Base-by-base conservation (phyloP, 176 grass and related monocot genomes). In the Paspalum notatum region DNA sequence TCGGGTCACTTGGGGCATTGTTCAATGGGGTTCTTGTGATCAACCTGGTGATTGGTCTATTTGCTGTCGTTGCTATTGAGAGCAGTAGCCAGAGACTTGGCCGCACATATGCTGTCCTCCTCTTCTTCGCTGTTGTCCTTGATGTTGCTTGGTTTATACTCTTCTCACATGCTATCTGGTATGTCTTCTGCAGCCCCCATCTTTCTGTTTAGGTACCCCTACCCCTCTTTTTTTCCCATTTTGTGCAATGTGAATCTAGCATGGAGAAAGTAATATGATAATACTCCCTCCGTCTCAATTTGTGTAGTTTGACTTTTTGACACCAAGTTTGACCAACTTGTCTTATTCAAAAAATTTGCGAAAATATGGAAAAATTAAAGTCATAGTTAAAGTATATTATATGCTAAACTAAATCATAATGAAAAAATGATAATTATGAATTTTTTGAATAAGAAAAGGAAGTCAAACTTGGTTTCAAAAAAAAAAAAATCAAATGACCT, bases 141-240 rank as follows among this genome's bases (percentile, higher is more conserved):
- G 96, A 99, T 79, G 63, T 95, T 77, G 78, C 90, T 26, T 99
- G 96, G 96, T 99, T 99, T 84, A 88, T 99, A 69, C 89, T 99
- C 77, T 99, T 99, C 88, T 99, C 89, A 75, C 73, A 72, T 88
- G 80, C 89, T 74, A 95, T 99, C 87, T 99, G 92, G 96, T 99
- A 95, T 76, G 90, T 59, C 47, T 47, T 70, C 48, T 74, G 55
- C 20, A 55, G 57, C 44, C 12, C 76, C 44, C 71, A 47, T 82
- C 9, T 51, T 71, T 82, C 71, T 58, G 57, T 75, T 80, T 9
- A 75, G 26, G n/a, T 54, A 32, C 15, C 15, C 22, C n/a, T n/a
- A n/a, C n/a, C n/a, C 58, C 12, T 15, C 14, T 75, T 12, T 26
- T 71, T 15, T 47, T 79, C 62, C 42, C 25, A 14, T 44, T 61